Evolutionary conservation across 1,139 yeast species (phyloP).

Genomic region (Nakaseomyces nivariensis): DNA sequence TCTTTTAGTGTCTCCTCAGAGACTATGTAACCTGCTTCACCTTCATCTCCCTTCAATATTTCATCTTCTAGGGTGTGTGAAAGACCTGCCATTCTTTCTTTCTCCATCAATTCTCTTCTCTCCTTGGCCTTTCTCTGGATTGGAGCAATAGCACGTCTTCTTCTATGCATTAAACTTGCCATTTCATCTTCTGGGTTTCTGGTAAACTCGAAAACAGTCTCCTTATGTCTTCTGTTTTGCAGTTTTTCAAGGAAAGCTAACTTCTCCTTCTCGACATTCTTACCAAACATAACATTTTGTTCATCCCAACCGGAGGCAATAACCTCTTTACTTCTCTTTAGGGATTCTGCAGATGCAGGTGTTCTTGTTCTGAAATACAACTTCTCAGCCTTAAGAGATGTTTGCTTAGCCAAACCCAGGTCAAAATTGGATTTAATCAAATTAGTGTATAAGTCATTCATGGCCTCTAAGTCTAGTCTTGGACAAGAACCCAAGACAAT

Average conservation of each 20-base stretch:
- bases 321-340: conserved; percentile 76
- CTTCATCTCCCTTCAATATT: conserved; percentile 42
- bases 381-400: conserved; percentile 79
- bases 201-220: conserved; percentile 87
- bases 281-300: conserved; percentile 69
- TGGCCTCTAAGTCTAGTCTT: conserved; percentile 55
- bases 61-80: conserved; percentile 68
- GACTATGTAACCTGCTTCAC: conserved; percentile 49
- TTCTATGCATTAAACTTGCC: conserved; percentile 72
- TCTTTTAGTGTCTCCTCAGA: conserved; percentile 45
- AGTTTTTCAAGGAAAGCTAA: conserved; percentile 62
- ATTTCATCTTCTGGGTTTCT: conserved; percentile 59
- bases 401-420: conserved; percentile 51
- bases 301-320: conserved; percentile 82
- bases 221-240: conserved; percentile 58
- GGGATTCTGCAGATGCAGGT: conserved; percentile 76
- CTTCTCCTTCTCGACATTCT: conserved; percentile 63
- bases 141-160: conserved; percentile 84
- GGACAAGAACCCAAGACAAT: conserved; percentile 81
- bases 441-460: conserved; percentile 62
- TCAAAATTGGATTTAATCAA: conserved; percentile 62
- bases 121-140: conserved; percentile 72
- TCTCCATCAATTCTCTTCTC: conserved; percentile 55
- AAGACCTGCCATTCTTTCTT: conserved; percentile 69
- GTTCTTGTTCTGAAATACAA: conserved; percentile 78